Base-by-base conservation (phyloP, 345 rosid genomes). In the Microthlaspi erraticum region DNA sequence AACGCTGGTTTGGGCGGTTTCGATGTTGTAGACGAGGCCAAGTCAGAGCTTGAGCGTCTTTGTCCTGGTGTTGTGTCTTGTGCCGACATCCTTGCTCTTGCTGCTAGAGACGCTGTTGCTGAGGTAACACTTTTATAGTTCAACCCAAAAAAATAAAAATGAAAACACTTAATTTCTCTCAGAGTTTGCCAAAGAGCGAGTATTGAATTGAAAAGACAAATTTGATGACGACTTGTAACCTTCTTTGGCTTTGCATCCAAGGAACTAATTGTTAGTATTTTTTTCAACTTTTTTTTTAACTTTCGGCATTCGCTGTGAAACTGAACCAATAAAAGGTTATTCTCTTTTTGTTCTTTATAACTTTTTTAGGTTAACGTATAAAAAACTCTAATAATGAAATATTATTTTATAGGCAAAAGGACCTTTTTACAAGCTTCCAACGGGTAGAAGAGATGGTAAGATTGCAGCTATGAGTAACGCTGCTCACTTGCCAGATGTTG, bases 381-480 rank as follows among this genome's bases (percentile, higher is more conserved):
- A 6, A 59, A 60, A 38, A 29, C 0, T 60, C 17, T 60, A 17
- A 26, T 26, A 39, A 52, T 10, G 26, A 19, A 19, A 17, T 16
- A 12, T 37, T 60, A 16, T 5, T 70, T 17, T 10, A 17, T 64
- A 86, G 89, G 68, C 76, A 37, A 68, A 75, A 17, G 92, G 89
- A 17, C 88, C 85, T 2, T 50, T 32, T 48, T 89, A 70, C 61
- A 55, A 81, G 5, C 84, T 89, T 51, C 87, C 78, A 46, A 87
- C 92, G 0, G 92, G 96, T 10, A 67, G 95, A 31, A 86, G 83
- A 64, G 95, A 89, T 50, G 88, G 96, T n/a, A 69, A 52, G n/a
- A 48, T 71, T 20, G 83, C 87, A 23, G 81, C 2, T 8, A 52
- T 8, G 60, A 41, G 76, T 3, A 73, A 76, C n/a, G 82, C 86